Evolutionary conservation across 78 protist genomes (phyloP).

Genomic region (slime mould (Dictyostelium discoideum)): dicty_2.7 NC_007088.5:5479501-5480000

Average conservation of each 20-base stretch:
- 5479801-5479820: neutral
- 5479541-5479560: conserved; percentile 30
- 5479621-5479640: neutral
- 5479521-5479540: conserved; percentile 44
- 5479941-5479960: no score
- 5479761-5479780: no score
- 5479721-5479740: neutral
- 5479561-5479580: neutral
- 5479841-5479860: no score
- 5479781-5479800: no score
- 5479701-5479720: neutral
- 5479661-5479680: neutral
- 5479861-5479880: no score
- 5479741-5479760: no score
- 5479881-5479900: no score
- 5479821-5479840: neutral
- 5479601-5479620: neutral
- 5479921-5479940: no score
- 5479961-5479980: no score
- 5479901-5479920: no score
- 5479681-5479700: neutral
- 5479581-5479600: neutral
- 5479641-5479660: neutral
- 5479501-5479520: conserved; percentile 34
- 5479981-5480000: no score